Evolutionary conservation across 2,329 filamentous ascomycete species (phyloP).

Genomic region (Venturia asperata): DNA sequence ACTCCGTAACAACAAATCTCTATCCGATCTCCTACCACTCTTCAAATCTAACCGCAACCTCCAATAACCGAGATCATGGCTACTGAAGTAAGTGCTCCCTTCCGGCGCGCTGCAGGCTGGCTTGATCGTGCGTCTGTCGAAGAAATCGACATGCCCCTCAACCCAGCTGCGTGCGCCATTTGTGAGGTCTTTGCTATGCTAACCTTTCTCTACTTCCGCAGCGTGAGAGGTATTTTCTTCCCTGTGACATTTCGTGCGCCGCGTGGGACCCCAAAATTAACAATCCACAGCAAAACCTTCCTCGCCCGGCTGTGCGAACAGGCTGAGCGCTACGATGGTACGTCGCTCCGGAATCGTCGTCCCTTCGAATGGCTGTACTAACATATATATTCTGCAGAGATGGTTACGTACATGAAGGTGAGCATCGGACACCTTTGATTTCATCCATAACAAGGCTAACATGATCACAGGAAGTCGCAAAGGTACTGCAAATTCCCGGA

Average conservation of each 20-base stretch:
- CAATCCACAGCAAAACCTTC: conserved; percentile 82
- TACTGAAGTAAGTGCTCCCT: conserved; percentile 11
- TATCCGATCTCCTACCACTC: neutral
- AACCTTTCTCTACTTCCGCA: conserved; percentile 31
- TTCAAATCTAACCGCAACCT: neutral
- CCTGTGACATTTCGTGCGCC: neutral
- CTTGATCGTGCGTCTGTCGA: neutral
- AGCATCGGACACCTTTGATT: conserved; percentile 29
- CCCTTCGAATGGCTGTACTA: conserved; percentile 22
- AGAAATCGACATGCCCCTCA: conserved; percentile 8
- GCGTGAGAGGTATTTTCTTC: conserved; percentile 42
- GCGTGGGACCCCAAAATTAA: conserved; percentile 20
- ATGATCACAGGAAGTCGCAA: conserved; percentile 73
- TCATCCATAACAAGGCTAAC: conserved; percentile 28
- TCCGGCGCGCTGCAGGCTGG: conserved; percentile 11
- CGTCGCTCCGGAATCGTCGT: conserved; percentile 23
- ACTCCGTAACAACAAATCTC: conserved; percentile 7
- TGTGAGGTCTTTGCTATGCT: conserved; percentile 24
- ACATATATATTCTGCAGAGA: conserved; percentile 50
- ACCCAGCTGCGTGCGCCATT: neutral
- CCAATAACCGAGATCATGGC: conserved; percentile 1
- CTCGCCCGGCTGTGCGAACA: conserved; percentile 99
- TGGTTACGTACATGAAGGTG: conserved; percentile 98
- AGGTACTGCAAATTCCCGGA: conserved; percentile 48
- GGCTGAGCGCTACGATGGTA: conserved; percentile 98